These are phyloP conservation scores for Acanthamoeba triangularis DNA, from an alignment of 208 protist species.

Conservation along the genomic window DNA sequence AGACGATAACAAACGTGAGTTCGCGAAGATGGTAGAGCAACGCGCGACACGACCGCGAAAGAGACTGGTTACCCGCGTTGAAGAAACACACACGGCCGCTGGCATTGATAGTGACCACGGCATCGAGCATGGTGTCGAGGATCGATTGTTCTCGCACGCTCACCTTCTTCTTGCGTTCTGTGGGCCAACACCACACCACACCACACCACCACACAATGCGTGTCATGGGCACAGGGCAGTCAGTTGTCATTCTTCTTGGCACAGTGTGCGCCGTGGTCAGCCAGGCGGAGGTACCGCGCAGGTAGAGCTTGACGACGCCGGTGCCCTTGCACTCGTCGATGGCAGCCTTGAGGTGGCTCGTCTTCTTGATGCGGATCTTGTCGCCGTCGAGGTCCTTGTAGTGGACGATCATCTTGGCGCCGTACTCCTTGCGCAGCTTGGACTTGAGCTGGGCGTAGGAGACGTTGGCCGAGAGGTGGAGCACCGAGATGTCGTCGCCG, in stretches of 20 bases:
- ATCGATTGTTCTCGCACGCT: not conserved
- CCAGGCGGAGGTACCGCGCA: not conserved
- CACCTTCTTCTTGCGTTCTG: slow-evolving; percentile 56
- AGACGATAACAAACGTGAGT: not conserved
- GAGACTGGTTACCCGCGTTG: not conserved
- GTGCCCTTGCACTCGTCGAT: not conserved
- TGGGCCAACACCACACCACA: not conserved
- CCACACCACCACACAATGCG: too few relatives aligned
- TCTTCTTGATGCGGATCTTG: slow-evolving; percentile 55
- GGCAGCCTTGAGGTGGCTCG: slow-evolving; percentile 1
- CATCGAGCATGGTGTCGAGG: slow-evolving; percentile 39
- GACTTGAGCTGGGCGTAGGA: slow-evolving; percentile 21
- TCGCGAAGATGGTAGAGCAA: not conserved
- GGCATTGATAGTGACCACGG: not conserved
- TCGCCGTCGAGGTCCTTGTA: slow-evolving; percentile 47
- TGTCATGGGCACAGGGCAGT: too few relatives aligned
- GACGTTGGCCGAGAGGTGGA: not conserved
- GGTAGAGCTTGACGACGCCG: slow-evolving; percentile 14
- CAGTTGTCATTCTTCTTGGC: too few relatives aligned
- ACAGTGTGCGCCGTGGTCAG: not conserved
- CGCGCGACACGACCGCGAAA: not conserved
- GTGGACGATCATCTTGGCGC: slow-evolving; percentile 36
- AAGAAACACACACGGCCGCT: slow-evolving; percentile 10
- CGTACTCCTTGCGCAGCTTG: slow-evolving; percentile 55
- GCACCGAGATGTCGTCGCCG: slow-evolving; percentile 16